Percentiles rank a stretch among this genome's conserved stretches.
These are phyloP conservation scores for Brassica incana DNA, from an alignment of 345 rosid genomes.

Conservation along the genomic window DNA sequence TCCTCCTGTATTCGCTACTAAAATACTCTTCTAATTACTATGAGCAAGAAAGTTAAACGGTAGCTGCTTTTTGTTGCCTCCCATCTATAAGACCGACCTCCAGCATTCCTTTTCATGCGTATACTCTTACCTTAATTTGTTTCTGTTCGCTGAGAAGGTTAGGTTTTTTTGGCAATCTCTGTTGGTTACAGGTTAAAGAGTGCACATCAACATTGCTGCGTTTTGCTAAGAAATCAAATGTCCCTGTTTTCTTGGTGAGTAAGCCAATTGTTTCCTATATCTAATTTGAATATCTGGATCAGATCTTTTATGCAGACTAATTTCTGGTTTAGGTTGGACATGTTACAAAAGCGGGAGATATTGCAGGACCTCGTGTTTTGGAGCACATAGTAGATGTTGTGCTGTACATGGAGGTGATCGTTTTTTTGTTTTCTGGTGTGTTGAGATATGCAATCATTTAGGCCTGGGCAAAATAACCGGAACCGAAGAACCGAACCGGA, in stretches of 20 bases:
- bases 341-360: conserved; percentile 88
- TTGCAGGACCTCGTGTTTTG: conserved; percentile 97
- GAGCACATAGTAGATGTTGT: conserved; percentile 99
- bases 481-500: too few species aligned
- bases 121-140: background rate
- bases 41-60: background rate
- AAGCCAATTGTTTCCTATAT: conserved; percentile 3
- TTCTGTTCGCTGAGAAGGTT: conserved; percentile 4
- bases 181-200: conserved; percentile 69
- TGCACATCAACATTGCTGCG: conserved; percentile 87
- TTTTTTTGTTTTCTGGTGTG: conserved; percentile 33
- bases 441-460: background rate
- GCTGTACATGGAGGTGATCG: conserved; percentile 86
- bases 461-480: too few species aligned
- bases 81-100: background rate
- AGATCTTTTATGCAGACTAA: conserved; percentile 14
- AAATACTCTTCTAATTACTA: background rate
- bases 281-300: background rate
- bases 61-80: conserved; percentile 18
- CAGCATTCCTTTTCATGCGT: background rate
- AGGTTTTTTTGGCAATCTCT: background rate
- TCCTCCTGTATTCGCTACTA: background rate
- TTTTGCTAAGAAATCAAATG: conserved; percentile 78
- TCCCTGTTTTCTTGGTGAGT: conserved; percentile 90
- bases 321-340: conserved; percentile 71